A percentile compares a stretch with the other conserved stretches of the same genome.
These are phyloP conservation scores for Mallotus repandus DNA, from an alignment of 441 rosid species.

Conservation along the genomic window DNA sequence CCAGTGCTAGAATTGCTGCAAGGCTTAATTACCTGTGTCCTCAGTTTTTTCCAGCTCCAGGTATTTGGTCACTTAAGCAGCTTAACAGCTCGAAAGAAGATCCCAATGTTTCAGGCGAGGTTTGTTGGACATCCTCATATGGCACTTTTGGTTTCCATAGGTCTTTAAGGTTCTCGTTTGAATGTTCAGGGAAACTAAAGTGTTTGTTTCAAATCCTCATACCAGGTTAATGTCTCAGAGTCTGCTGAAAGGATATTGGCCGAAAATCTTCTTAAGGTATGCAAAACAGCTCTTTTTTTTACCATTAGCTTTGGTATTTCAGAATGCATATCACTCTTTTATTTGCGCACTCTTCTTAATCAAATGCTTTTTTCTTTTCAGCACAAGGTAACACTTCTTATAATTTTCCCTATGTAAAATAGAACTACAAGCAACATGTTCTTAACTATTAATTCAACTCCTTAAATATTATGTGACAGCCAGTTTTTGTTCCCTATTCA, in stretches of 20 bases:
- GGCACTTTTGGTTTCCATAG: conserved; percentile 13
- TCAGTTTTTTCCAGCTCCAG: conserved; percentile 91
- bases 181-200: conserved; percentile 17
- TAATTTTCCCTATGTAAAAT: not conserved
- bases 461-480: conserved; percentile 3
- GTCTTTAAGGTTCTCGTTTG: conserved; percentile 6
- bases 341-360: not conserved
- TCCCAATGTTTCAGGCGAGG: conserved; percentile 43
- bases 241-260: conserved; percentile 52
- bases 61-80: conserved; percentile 58
- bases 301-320: not conserved
- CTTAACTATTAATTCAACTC: not conserved
- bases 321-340: not conserved
- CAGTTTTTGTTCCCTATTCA: not conserved
- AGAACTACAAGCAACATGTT: not conserved
- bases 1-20: conserved; percentile 86
- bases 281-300: not conserved
- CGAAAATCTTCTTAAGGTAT: conserved; percentile 92
- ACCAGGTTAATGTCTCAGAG: conserved; percentile 43
- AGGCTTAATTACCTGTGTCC: conserved; percentile 90
- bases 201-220: conserved; percentile 22
- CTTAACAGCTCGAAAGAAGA: conserved; percentile 28
- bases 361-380: not conserved
- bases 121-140: conserved; percentile 31
- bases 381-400: not conserved